Evolutionary conservation across 805 yeast genomes (phyloP), one percentile per base, ranked within the genome.

Genomic region (Sungouiozyma intestinalis): DNA sequence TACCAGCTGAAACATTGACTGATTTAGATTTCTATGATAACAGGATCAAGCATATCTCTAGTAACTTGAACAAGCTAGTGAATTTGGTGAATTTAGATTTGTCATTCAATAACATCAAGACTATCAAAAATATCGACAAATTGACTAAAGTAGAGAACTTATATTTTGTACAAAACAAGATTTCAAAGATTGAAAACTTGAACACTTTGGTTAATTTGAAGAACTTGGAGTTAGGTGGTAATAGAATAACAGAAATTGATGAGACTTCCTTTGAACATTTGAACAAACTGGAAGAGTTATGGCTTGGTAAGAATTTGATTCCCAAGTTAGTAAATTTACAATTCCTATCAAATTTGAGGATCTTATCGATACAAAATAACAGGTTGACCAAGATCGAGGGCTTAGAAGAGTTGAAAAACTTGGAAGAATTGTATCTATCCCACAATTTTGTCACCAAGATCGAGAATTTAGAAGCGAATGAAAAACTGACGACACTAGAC

Each of bases 11-110:
- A 2, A 68, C 69, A 0, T 52, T 92, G 51, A 83, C 76, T 49
- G 92, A 86, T 46, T 65, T 92, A 45, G 98, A 92, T 61, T 69
- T 88, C 27, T 92, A 92, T 58, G 98, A 92, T 63, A 92, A 92
- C 63, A 68, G 95, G 52, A 82, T 92, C 53, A 78, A 80, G 49
- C 96, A 87, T 57, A 85, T 92, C 40, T 79, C 88, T 3, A 77
- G 79, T 37, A 80, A 77, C 52, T 57, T 86, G 16, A 76, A 73
- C 46, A 75, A 76, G 38, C 73, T 86, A 49, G 63, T 57, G 2
- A 72, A 75, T 33, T 63, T 87, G 47, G 71, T 62, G 43, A 71
- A 57, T 41, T 67, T 92, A 51, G 98, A 92, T 64, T 68, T 92
- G 19, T 84, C 95, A 18, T 92, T 92, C 66, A 92, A 92, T 63